Percentiles rank a stretch among this genome's conserved stretches.
phyloP scores from a whole-genome alignment of 2,329 filamentous ascomycete genomes.

The Cladosporium phlei region DNA sequence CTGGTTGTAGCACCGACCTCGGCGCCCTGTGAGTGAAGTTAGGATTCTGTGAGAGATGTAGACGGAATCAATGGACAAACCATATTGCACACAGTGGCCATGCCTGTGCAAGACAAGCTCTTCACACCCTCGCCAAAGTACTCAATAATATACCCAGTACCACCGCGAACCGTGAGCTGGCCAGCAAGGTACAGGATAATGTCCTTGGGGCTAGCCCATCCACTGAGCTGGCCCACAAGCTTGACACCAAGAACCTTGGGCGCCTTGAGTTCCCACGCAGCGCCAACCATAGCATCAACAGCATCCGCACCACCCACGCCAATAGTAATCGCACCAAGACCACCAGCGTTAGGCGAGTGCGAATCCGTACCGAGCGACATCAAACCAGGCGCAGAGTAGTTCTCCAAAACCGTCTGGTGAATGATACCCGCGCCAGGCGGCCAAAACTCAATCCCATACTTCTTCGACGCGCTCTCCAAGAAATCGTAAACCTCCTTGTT shows the following conservation, averaged over 20 bases:
- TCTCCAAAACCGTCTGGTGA: conserved; percentile 95
- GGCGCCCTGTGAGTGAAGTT: conserved; percentile 54
- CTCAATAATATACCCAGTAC: conserved; percentile 91
- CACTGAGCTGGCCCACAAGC: conserved; percentile 75
- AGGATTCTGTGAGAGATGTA: conserved; percentile 53
- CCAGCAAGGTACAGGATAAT: conserved; percentile 88
- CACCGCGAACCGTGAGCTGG: conserved; percentile 79
- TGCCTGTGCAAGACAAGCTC: conserved; percentile 83
- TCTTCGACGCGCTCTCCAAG: conserved; percentile 83
- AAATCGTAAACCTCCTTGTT: conserved; percentile 99
- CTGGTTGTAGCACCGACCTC: conserved; percentile 96
- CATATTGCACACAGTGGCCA: conserved; percentile 91
- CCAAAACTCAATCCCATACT: conserved; percentile 95
- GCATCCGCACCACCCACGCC: conserved; percentile 96
- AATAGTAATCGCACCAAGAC: conserved; percentile 87
- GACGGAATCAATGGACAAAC: conserved; percentile 30
- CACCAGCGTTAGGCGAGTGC: conserved; percentile 96
- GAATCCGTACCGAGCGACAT: conserved; percentile 99
- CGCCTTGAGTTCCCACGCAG: conserved; percentile 95
- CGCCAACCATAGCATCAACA: conserved; percentile 91
- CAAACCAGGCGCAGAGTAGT: conserved; percentile 91
- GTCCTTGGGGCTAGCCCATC: conserved; percentile 94
- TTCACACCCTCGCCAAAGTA: conserved; percentile 76
- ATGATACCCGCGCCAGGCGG: conserved; percentile 91
- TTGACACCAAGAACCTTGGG: conserved; percentile 84